Base-by-base conservation (phyloP, 371 early-diverging fungal species). In the Haplosporangium sp. region DNA sequence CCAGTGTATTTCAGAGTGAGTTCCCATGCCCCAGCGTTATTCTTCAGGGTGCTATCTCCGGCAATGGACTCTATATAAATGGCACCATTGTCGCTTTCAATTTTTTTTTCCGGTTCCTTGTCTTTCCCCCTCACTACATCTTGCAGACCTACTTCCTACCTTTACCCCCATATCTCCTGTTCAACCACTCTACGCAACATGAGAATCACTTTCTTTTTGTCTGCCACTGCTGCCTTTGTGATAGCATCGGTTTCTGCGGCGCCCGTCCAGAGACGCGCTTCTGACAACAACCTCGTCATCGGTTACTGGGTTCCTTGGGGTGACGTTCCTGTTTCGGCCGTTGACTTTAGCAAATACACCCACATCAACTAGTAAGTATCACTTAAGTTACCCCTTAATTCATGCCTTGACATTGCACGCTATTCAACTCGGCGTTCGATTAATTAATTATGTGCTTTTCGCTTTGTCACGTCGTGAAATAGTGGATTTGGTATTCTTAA, bases 221-320 rank as follows among this genome's bases (percentile, higher is more conserved):
- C 66, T 41, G 60, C 59, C 13, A 51, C 65, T 11, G 62, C 40
- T 13, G 59, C 62, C n/a, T 5, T 72, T 29, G 54, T 52, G 5
- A 50, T 64, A 21, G 60, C 60, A 2, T 14, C 47, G 9, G 51
- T 64, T 41, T 45, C n/a, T 9, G 80, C 80, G 20, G 63, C 55
- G 1, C 64, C 69, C 13, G 37, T 60, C 23, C 29, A 55, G 23
- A 53, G 63, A 11, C 69, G 62, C 11, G 69, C 66, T 6, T 55
- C 63, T 7, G 43, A 55, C 37, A 42, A 77, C 37, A 70, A 70
- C 29, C 41, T 67, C 23, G 69, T 82, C 47, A 59, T 85, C 46
- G 84, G 82, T 12, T 91, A 91, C 68, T 87, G 85, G 69, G 87
- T 86, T 14, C 87, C 88, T 59, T 91, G 89, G 91, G 73, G 86